Evolutionary conservation across 2,329 filamentous ascomycete species (phyloP), one percentile per base, ranked within the genome.

Genomic region (Colletotrichum sp.): DNA sequence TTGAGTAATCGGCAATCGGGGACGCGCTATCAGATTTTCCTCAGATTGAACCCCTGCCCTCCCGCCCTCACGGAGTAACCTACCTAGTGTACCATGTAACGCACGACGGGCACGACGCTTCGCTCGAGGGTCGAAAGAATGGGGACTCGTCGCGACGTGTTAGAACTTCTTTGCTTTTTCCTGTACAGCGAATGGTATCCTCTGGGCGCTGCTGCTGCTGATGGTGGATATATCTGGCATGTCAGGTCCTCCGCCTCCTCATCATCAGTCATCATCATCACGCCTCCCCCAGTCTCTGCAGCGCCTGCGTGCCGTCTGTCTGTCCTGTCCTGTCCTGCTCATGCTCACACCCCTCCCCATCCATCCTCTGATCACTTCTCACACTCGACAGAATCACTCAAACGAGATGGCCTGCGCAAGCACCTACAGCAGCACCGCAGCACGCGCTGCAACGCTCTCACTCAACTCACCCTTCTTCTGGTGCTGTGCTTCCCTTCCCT

Each of bases 391-490:
- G 64, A 72, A 75, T 55, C 62, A 67, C 72, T 67, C 72, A 72
- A 75, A 75, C 62, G 62, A 72, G 72, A 75, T 75, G 62, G 63
- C 68, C 69, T 67, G 52, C 72, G 49, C 60, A 71, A 57, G 71
- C 71, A 70, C 71, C 36, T 12, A 49, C 44, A 52, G 36, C 36
- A 36, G 49, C 65, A 24, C 44, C 44, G 55, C 63, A 55, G 39
- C 71, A 70, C 71, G 72, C 72, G 62, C 72, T 66, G 49, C 62
- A 62, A 72, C 60, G 49, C 52, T 74, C 32, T 74, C 59, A 12
- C 21, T 60, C 34, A 30, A 30, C 15, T 57, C 52, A 13, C 52
- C 26, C 24, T 30, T 18, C 7, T 6, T 7, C 3, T 1, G 26
- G 10, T n/a, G 9, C 57, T n/a, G 10, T 26, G 26, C n/a, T 21